These are phyloP conservation scores for Apodospora peruviana DNA, from an alignment of 495 filamentous ascomycete genomes.

Conservation along the genomic window DNA sequence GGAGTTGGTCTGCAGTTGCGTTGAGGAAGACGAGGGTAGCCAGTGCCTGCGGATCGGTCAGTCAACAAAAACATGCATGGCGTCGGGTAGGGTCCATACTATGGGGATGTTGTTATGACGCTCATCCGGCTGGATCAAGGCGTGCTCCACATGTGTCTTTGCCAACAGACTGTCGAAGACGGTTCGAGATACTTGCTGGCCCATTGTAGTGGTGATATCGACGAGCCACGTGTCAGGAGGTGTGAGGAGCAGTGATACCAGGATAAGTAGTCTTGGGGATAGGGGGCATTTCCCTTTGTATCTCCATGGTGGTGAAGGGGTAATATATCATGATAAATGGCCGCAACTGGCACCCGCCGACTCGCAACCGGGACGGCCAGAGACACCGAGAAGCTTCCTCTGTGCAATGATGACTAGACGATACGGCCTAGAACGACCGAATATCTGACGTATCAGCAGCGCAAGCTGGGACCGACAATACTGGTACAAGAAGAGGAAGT, in stretches of 20 bases:
- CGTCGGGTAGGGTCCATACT: too few species aligned
- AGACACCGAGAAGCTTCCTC: not conserved
- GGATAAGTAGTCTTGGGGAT: not conserved
- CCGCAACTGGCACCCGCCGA: not conserved
- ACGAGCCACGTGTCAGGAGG: too few species aligned
- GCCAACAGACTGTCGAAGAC: constrained; percentile 22
- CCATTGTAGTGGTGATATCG: constrained; percentile 7
- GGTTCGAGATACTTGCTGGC: constrained; percentile 11
- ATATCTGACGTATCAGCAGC: too few species aligned
- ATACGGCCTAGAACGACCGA: too few species aligned
- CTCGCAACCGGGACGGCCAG: not conserved
- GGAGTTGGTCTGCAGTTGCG: constrained; percentile 10
- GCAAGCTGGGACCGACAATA: too few species aligned
- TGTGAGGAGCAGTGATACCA: not conserved
- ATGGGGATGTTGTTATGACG: constrained; percentile 19
- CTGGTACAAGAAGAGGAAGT: too few species aligned
- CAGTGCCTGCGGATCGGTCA: constrained; percentile 17
- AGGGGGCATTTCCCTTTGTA: not conserved
- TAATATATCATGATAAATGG: not conserved
- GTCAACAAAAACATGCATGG: not conserved
- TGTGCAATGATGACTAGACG: too few species aligned
- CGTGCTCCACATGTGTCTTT: constrained; percentile 25
- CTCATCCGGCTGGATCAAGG: constrained; percentile 20
- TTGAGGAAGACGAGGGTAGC: constrained; percentile 19
- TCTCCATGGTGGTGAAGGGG: not conserved